These are phyloP conservation scores for Hyphopichia wangnamkhiaoensis DNA, from an alignment of 1,139 yeast species.

Conservation along the genomic window DNA sequence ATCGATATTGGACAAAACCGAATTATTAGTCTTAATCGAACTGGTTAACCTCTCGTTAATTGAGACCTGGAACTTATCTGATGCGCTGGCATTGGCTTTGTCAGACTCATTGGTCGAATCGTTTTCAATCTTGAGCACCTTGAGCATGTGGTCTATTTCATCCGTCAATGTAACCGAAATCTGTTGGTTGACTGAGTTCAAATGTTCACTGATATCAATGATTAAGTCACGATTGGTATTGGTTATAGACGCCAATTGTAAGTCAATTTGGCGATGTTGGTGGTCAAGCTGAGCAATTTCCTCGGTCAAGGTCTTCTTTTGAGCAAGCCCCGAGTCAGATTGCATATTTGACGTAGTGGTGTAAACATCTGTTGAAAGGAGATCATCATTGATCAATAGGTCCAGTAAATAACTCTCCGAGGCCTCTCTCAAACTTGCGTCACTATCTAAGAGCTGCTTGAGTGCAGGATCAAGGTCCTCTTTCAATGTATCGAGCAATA, in stretches of 20 bases:
- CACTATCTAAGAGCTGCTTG: slow-evolving; percentile 9
- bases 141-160: slow-evolving; percentile 23
- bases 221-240: slow-evolving; percentile 42
- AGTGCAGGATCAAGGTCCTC: slow-evolving; percentile 20
- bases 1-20: slow-evolving; percentile 64
- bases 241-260: slow-evolving; percentile 34
- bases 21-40: slow-evolving; percentile 27
- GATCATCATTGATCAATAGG: slow-evolving; percentile 42
- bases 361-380: slow-evolving; percentile 42
- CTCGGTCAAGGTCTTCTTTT: slow-evolving; percentile 36
- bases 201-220: slow-evolving; percentile 37
- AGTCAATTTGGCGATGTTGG: slow-evolving; percentile 29
- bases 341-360: slow-evolving; percentile 26
- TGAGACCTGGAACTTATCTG: slow-evolving; percentile 13
- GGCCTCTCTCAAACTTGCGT: slow-evolving; percentile 13
- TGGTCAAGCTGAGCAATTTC: slow-evolving; percentile 50
- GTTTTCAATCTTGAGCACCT: slow-evolving; percentile 8
- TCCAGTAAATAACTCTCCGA: slow-evolving; percentile 23
- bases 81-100: slow-evolving; percentile 1
- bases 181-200: slow-evolving; percentile 24
- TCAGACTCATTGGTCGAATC: not conserved
- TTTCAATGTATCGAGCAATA: slow-evolving; percentile 23
- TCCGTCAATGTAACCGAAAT: slow-evolving; percentile 22
- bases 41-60: slow-evolving; percentile 23
- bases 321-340: not conserved